Base-by-base conservation (phyloP, 129 eudicot species). In the Helianthus annuus region DNA sequence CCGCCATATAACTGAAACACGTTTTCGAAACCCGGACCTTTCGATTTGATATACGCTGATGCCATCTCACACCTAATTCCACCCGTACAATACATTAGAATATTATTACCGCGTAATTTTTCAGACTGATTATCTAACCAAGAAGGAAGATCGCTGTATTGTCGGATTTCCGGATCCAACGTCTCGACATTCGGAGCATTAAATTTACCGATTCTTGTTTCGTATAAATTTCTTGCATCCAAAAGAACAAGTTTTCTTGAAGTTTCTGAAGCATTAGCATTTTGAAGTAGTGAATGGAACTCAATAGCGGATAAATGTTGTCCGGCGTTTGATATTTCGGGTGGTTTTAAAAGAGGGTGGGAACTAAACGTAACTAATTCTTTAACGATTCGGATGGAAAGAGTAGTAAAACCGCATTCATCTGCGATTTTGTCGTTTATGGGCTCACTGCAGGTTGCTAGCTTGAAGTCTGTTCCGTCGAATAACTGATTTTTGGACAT, bases 21-120 rank as follows among this genome's bases (percentile, higher is more conserved):
- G 78, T 90, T 94, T 77, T 94, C 98, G 83, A 90, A 94, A 53
- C 98, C 98, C 14, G 84, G 84, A 66, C 98, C 98, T 82, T 94
- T 94, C 6, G 98, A 94, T 71, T 85, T 85, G 68, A 94, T 85
- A 80, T 94, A 94, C 7, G 97, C 96, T 12, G 98, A 94, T 10
- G 98, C 98, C 97, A 90, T 88, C 78, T 94, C 99, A 78, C 97
- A 94, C 79, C 99, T 84, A 61, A 94, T 94, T 81, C 99, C 99
- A 64, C 99, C 99, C 0, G 99, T 94, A 71, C 99, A 94, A 79
- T 94, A 94, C 98, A 94, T 88, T 54, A 94, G 83, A 22, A 94
- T 80, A 19, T 71, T 39, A 46, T 83, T 94, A 9, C 97, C 98
- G 58, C 85, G 81, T 85, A 90, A 70, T 66, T 79, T 68, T 80